Base-by-base conservation (phyloP, 768 basidiomycete genomes). In the Mycena metata region DNA sequence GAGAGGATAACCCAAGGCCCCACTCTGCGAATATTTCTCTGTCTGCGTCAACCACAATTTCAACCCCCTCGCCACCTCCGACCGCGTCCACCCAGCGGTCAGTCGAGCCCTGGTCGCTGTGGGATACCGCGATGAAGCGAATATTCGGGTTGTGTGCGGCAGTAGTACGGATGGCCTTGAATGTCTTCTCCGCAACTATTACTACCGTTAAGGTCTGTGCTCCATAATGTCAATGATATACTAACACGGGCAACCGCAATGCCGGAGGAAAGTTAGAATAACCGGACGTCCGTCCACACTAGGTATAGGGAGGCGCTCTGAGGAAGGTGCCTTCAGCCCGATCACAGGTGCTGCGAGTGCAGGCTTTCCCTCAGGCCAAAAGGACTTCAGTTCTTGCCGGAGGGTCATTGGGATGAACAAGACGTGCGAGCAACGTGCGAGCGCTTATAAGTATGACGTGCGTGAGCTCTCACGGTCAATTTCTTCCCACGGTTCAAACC, bases 201-300 rank as follows among this genome's bases (percentile, higher is more conserved):
- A 35, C 17, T 15, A 15, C 9, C 5, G 42, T 54, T 35, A n/a
- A n/a, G 9, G 5, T 30, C 11, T 30, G 9, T 15, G 23, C 5
- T 9, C 41, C 0, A 5, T 30, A 35, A 23, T 39, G n/a, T n/a
- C n/a, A 23, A 52, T 10, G 4, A 26, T 24, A 55, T 43, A 63
- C 67, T 24, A 41, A 69, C 67, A 69, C 41, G 61, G 67, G 62
- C 67, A 64, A 33, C 61, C 61, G 16, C 67, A 69, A 50, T 69
- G 61, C 5, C 61, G 61, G 11, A 64, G 50, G 51, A 69, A 69
- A 17, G 61, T 63, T 17, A 69, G 12, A 30, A 69, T 24, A 2
- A 35, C 64, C 10, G 61, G 55, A 33, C 62, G 49, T n/a, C 51
- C 36, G 56, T 69, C 61, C 2, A 24, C 16, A 30, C 30, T 47